Conservation (phyloP, 345 rosid species). For the Viola odorata region DNA sequence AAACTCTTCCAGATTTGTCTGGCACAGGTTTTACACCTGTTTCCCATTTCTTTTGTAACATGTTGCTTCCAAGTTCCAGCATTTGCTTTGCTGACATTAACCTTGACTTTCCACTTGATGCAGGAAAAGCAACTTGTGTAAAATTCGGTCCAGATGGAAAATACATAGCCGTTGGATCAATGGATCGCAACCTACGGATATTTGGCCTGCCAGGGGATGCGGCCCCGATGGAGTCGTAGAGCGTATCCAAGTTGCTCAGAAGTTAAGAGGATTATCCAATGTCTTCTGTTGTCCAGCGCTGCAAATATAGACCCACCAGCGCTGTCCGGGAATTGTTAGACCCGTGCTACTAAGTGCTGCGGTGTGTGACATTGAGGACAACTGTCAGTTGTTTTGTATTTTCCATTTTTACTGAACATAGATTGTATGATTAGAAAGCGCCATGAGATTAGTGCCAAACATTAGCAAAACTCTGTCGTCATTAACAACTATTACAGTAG, state of each 20-base stretch:
- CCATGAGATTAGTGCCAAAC: too few relatives aligned
- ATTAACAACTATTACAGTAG: too few relatives aligned
- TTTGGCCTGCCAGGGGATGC: slow-evolving; percentile 67
- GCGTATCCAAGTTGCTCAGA: neutral
- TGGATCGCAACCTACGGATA: slow-evolving; percentile 83
- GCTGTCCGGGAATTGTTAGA: too few relatives aligned
- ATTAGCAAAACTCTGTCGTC: too few relatives aligned
- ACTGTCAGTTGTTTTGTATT: too few relatives aligned
- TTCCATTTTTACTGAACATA: too few relatives aligned
- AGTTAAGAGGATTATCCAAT: neutral
- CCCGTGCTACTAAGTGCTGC: too few relatives aligned
- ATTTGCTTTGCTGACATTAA: neutral
- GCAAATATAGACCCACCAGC: too few relatives aligned
- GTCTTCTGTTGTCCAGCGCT: neutral
- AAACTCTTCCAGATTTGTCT: slow-evolving; percentile 87
- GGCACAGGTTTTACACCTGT: slow-evolving; percentile 58
- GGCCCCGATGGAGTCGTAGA: slow-evolving; percentile 39
- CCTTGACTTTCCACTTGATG: slow-evolving; percentile 4
- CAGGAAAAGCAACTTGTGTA: slow-evolving; percentile 65
- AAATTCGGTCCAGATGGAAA: slow-evolving; percentile 85
- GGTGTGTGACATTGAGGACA: too few relatives aligned
- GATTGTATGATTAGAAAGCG: too few relatives aligned
- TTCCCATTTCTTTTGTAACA: neutral
- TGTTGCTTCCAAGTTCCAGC: neutral
- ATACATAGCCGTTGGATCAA: slow-evolving; percentile 79